Evolutionary conservation across 768 basidiomycete genomes (phyloP).

Genomic region (Chalciporus sphaerocephalus): DNA sequence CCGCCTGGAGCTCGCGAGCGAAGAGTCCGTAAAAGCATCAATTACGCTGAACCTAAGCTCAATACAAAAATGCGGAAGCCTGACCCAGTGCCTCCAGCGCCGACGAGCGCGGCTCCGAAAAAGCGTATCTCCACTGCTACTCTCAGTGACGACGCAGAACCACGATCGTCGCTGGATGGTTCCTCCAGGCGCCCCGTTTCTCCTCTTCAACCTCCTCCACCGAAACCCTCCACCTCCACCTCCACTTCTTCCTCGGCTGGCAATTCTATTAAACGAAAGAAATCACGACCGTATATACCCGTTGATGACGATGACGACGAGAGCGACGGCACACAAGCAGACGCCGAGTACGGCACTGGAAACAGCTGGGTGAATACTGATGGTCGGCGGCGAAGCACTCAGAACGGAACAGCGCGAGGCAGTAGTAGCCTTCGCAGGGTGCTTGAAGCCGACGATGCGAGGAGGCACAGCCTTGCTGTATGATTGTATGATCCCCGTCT

Average conservation of each 20-base stretch:
- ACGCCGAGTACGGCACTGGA: conserved; percentile 52
- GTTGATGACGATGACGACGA: conserved; percentile 52
- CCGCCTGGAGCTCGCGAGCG: conserved; percentile 41
- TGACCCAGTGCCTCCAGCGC: conserved; percentile 44
- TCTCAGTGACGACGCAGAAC: conserved; percentile 37
- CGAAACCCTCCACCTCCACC: conserved; percentile 35
- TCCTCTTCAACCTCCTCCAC: conserved; percentile 29
- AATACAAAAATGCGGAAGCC: conserved; percentile 94
- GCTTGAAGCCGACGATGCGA: conserved; percentile 46
- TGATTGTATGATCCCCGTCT: conserved; percentile 33
- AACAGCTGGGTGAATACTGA: conserved; percentile 53
- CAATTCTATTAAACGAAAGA: conserved; percentile 45
- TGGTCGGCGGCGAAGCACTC: conserved; percentile 45
- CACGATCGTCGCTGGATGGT: conserved; percentile 38
- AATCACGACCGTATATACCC: conserved; percentile 44
- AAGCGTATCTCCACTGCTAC: conserved; percentile 41
- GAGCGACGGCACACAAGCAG: conserved; percentile 68
- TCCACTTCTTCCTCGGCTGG: conserved; percentile 29
- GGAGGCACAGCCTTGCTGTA: conserved; percentile 66
- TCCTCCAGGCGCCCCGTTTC: conserved; percentile 32
- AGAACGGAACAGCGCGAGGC: conserved; percentile 13
- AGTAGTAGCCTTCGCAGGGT: conserved; percentile 30
- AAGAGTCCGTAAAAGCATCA: conserved; percentile 70
- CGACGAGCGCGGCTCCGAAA: conserved; percentile 32
- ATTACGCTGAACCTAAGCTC: conserved; percentile 84